Evolutionary conservation across 2,329 filamentous ascomycete genomes (phyloP), one percentile per base, ranked within the genome.

Genomic region (Neurospora sp.): DNA sequence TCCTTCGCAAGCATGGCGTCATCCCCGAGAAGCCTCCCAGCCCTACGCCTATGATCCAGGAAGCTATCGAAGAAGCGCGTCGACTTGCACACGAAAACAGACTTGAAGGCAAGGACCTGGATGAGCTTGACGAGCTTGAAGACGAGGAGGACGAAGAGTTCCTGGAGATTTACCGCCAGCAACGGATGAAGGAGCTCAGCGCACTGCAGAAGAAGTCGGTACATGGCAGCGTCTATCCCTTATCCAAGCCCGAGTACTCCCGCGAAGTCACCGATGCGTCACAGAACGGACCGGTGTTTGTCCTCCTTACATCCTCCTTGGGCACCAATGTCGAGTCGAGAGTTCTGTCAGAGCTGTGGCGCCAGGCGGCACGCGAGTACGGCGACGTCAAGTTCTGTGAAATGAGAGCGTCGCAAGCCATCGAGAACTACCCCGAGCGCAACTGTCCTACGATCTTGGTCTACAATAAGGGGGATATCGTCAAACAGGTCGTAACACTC

Each of bases 21-120:
- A 98, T 99, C 72, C 96, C 96, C n/a, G 94, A 98, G 79, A 98
- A 97, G 79, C 93, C 95, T 0, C 93, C 94, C 3, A 97, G 95
- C 66, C 96, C 96, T 2, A 97, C 96, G 2, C 93, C 94, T 6
- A 90, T 97, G 83, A 97, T 99, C 76, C 91, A 99, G 82, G 95
- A 98, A 83, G 96, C 96, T 4, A 88, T 99, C 66, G 81, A 91
- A 23, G 92, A 97, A 82, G 96, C 92, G 12, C 88, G 92, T 70
- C 85, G 89, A 75, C 85, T 96, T 72, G 94, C 94, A 37, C 90
- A 98, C 77, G 95, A 97, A 78, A 97, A 97, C 79, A 85, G 96
- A 68, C 83, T 99, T 1, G 94, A 98, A 79, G 92, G 94, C 74
- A 98, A 97, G 79, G 93, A 97, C 75, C 83, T 99, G 0, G 94